Percentiles rank a stretch among this genome's conserved stretches.
These are phyloP conservation scores for Alternaria sp. DNA, from an alignment of 2,329 filamentous ascomycete genomes.

Conservation along the genomic window DNA sequence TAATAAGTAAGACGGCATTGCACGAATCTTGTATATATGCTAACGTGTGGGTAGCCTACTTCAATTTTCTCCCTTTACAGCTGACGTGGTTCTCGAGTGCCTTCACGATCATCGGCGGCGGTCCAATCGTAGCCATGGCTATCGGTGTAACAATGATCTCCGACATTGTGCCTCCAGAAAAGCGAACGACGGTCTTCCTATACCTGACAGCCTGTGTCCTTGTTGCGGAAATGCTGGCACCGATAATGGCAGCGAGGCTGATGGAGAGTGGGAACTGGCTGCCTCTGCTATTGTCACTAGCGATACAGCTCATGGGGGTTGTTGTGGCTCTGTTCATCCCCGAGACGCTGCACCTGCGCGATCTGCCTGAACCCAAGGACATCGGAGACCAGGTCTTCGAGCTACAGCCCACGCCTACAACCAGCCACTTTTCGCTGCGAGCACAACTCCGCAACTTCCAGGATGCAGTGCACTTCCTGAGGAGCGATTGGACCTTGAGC, in stretches of 20 bases:
- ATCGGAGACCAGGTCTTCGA: conserved; percentile 20
- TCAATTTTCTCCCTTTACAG: conserved; percentile 51
- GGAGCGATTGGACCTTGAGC: conserved; percentile 51
- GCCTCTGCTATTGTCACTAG: conserved; percentile 39
- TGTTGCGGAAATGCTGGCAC: conserved; percentile 42
- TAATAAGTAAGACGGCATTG: conserved; percentile 36
- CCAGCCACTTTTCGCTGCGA: conserved; percentile 28
- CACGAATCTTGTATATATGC: not conserved
- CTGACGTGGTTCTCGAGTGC: conserved; percentile 57
- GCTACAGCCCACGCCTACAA: conserved; percentile 18
- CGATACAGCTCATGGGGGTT: conserved; percentile 35
- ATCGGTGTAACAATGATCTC: conserved; percentile 59
- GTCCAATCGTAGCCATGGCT: conserved; percentile 54
- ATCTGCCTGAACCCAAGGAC: conserved; percentile 36
- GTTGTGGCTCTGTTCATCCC: conserved; percentile 38
- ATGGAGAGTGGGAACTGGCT: conserved; percentile 45
- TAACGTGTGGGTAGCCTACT: conserved; percentile 34
- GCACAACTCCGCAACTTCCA: conserved; percentile 44
- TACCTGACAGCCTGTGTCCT: conserved; percentile 40
- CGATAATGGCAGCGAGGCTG: conserved; percentile 38
- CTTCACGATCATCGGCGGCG: conserved; percentile 56
- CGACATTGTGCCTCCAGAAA: conserved; percentile 56
- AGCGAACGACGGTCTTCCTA: conserved; percentile 45
- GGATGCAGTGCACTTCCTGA: conserved; percentile 49
- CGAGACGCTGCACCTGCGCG: conserved; percentile 44